Conservation (phyloP, 495 filamentous ascomycete species). For the Hypoxylon intermedium region DNA sequence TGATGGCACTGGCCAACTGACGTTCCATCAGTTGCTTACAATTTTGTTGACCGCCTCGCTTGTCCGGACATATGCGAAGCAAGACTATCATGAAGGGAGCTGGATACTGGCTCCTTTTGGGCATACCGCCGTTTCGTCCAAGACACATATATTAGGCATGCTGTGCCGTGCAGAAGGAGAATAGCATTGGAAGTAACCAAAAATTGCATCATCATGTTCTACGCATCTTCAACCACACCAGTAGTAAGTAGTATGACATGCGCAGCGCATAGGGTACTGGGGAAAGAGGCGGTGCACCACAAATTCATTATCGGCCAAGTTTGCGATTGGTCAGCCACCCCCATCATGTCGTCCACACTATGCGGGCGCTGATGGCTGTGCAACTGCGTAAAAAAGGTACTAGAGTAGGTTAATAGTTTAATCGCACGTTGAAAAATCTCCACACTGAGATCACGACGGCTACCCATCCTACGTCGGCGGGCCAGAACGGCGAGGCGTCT, state of each 20-base stretch:
- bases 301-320: too few relatives aligned
- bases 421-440: conserved; percentile 21
- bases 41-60: conserved; percentile 31
- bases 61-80: conserved; percentile 37
- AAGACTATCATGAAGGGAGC: conserved; percentile 22
- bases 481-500: conserved; percentile 18
- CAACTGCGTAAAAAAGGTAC: too few relatives aligned
- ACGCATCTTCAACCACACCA: too few relatives aligned
- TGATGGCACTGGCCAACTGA: background rate
- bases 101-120: conserved; percentile 25
- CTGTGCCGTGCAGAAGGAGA: conserved; percentile 31
- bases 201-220: conserved; percentile 22
- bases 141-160: conserved; percentile 31
- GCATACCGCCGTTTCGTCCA: conserved; percentile 32
- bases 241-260: conserved; percentile 29
- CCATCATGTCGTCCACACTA: too few relatives aligned
- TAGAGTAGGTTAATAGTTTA: background rate
- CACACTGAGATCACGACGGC: conserved; percentile 24
- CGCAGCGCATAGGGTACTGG: conserved; percentile 20
- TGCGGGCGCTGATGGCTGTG: too few relatives aligned
- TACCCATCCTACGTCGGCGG: conserved; percentile 26
- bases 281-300: conserved; percentile 29
- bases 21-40: conserved; percentile 10
- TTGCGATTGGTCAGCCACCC: too few relatives aligned
- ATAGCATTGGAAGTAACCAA: conserved; percentile 8